These are phyloP conservation scores for Batrachochytrium dendrobatidis DNA, from an alignment of 371 early-diverging fungal genomes.

Conservation along the genomic window DNA sequence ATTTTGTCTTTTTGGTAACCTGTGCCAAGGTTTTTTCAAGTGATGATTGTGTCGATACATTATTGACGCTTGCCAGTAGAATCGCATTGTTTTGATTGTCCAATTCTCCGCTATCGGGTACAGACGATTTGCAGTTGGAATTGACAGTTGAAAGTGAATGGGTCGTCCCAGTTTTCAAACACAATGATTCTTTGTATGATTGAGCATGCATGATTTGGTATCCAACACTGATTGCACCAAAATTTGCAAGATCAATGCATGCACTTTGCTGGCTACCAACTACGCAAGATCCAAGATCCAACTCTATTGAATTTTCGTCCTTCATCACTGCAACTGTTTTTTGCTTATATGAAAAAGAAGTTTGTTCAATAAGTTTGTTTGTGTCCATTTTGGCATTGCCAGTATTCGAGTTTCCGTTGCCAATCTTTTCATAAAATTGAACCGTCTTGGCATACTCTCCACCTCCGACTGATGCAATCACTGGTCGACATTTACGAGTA, in stretches of 20 bases:
- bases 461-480: slow-evolving; percentile 6
- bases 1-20: too few species aligned
- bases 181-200: slow-evolving; percentile 1
- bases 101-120: too few species aligned
- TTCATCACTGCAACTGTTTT: background rate
- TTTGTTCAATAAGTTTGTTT: background rate
- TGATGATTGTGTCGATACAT: too few species aligned
- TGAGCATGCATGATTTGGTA: background rate
- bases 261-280: slow-evolving; percentile 13
- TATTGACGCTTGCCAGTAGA: too few species aligned
- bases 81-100: too few species aligned
- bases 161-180: too few species aligned
- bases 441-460: background rate
- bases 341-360: background rate
- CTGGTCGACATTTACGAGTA: slow-evolving; percentile 20
- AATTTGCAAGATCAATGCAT: slow-evolving; percentile 17
- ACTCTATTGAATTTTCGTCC: background rate
- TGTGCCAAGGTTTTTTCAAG: too few species aligned
- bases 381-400: background rate
- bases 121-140: too few species aligned
- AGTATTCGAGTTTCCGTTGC: background rate
- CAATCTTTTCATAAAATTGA: background rate
- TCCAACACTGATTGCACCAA: slow-evolving; percentile 16
- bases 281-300: slow-evolving; percentile 24
- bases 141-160: too few species aligned